Evolutionary conservation across 495 filamentous ascomycete genomes (phyloP), one percentile per base, ranked within the genome.

Genomic region (Penicillium steckii): DNA sequence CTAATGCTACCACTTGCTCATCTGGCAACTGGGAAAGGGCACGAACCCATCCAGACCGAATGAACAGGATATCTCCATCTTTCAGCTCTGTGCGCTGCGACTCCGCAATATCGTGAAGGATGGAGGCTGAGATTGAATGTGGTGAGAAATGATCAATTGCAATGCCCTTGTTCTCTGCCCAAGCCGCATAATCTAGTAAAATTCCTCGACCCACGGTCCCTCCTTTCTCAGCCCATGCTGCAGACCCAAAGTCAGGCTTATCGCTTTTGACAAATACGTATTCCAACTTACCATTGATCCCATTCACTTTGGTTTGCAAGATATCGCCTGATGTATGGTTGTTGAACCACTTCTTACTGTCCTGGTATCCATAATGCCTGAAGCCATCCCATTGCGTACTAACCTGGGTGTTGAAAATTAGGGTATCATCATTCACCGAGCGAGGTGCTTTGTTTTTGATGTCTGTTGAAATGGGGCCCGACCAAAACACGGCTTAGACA

Each of bases 201-300:
- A 85, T 70, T 6, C 80, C 80, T 3, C 81, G 78, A 18, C 80
- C 80, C 18, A 80, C 72, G 24, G 83, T 76, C 33, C 79, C 78
- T 23, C 75, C 75, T 50, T 71, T 62, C 27, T 78, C 65, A 17
- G 60, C 65, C 69, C 69, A 74, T 19, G 62, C 76, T 74, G 45
- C 8, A 18, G 26, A 19, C n/a, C 1, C 18, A 13, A 37, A 37
- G 33, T n/a, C 18, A n/a, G n/a, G 12, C 8, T 37, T n/a, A 22
- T 22, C 18, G 9, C 38, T 23, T 22, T 3, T 15, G 37, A 40
- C n/a, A n/a, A n/a, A n/a, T n/a, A n/a, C 27, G 3, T 35, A 17
- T 25, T 40, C 13, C 12, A 8, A 26, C 32, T 23, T 22, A 49
- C 46, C 46, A 19, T 49, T 32, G 10, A 50, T 45, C 12, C 48